A percentile compares a stretch with the other conserved stretches of the same genome.
phyloP scores from a whole-genome alignment of 1,139 yeast genomes.

The Pichia sp. region DNA sequence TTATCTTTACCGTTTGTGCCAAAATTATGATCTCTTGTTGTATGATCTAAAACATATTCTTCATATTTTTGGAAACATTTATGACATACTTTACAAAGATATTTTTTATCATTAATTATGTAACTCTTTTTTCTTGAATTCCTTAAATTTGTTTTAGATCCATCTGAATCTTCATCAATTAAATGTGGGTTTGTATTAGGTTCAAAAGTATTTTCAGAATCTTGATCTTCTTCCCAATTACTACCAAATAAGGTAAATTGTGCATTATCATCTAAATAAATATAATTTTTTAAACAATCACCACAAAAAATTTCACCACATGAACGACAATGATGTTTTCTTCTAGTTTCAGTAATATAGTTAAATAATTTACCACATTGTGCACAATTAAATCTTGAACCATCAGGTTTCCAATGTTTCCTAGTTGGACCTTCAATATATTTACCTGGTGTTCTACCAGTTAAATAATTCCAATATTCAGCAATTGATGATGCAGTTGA shows the following conservation, averaged over 20 bases:
- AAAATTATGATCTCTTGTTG: constrained; percentile 27
- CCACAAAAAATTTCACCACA: constrained; percentile 91
- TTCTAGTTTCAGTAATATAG: constrained; percentile 50
- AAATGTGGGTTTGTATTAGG: neutral
- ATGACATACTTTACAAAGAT: constrained; percentile 71
- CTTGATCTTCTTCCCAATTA: constrained; percentile 14
- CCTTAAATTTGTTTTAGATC: neutral
- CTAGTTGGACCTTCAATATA: constrained; percentile 44
- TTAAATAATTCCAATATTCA: constrained; percentile 25
- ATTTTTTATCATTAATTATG: constrained; percentile 19
- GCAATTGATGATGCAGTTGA: constrained; percentile 24
- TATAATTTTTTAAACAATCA: constrained; percentile 49
- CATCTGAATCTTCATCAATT: neutral
- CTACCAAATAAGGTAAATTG: constrained; percentile 59
- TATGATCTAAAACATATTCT: constrained; percentile 34
- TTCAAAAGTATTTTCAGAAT: too few species aligned
- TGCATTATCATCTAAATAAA: constrained; percentile 62
- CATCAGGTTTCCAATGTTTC: constrained; percentile 77
- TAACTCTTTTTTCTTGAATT: neutral
- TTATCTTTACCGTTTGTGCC: constrained; percentile 20
- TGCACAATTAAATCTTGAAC: constrained; percentile 55
- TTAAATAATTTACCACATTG: constrained; percentile 63
- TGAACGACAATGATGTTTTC: constrained; percentile 90
- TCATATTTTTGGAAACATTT: constrained; percentile 67
- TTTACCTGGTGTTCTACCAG: constrained; percentile 21